Evolutionary conservation across 176 grass and related monocot species (phyloP), one percentile per base, ranked within the genome.

Genomic region (Chloris gayana): DNA sequence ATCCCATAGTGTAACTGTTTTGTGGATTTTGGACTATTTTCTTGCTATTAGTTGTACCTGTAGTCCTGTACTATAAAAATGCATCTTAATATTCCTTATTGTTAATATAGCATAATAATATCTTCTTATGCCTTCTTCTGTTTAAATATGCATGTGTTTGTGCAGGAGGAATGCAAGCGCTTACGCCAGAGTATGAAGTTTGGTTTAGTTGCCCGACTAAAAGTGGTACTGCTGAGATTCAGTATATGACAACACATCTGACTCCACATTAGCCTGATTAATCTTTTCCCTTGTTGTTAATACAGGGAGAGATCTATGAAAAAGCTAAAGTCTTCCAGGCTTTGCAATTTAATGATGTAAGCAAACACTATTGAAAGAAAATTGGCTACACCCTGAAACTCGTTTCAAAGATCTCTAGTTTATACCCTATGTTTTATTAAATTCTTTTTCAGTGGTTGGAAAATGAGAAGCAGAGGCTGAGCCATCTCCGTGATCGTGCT

Each of bases 401-500:
- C 83, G 21, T 88, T 84, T 75, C 18, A 80, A 68, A 84, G 31
- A 76, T 8, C 65, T 86, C 25, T 80, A 72, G 18, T 32, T 42
- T 65, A 72, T 63, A 67, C 5, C 47, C 69, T 39, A 76, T 78
- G 78, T 61, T 77, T 19, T 82, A 22, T 79, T 82, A 64, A 81
- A 70, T 86, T 83, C 34, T 74, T 56, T 78, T 82, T 25, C 70
- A 99, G 97, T 86, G 89, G 88, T 75, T 99, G 62, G 93, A 90
- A 89, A 99, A 73, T 91, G 97, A 99, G 81, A 99, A 93, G 74
- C 85, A 93, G 65, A 83, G 90, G 71, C 73, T 99, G 32, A 90
- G 86, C 75, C 93, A 93, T 93, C 87, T 99, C 54, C 88, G 97
- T 87, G 97, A 99, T 69, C 87, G 97, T 90, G 97, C 97, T 81